Evolutionary conservation across 108 stramenopile species (phyloP), one percentile per base, ranked within the genome.

Genomic region (Fragilaria radians): DNA sequence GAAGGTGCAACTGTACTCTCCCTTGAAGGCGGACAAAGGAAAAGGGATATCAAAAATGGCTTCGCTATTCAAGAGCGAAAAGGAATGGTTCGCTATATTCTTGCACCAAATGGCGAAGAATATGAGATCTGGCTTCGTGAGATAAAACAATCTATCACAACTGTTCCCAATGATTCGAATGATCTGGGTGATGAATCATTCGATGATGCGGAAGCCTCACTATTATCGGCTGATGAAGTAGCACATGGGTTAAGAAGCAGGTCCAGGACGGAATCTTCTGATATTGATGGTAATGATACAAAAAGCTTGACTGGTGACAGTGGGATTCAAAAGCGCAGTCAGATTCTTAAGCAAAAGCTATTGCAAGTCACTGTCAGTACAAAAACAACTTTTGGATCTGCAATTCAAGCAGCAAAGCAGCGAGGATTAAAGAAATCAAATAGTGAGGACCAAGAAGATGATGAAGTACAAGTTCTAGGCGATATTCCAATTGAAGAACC

Each of bases 1-100:
- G 66, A 63, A 27, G 82, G 83, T 18, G 82, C 72, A 11, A 72
- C 32, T 29, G 42, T 89, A 47, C 74, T 67, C 24, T 66, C 74
- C 24, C 77, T 89, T 49, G 59, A 70, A 4, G 69, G 72, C 25
- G 74, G 75, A 2, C 47, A 61, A 5, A 48, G 59, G 21, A 77
- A 59, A 26, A 61, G 74, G 36, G 78, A 75, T 28, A 47, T 76
- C 5, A 81, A 77, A 50, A 56, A 68, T 28, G 76, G 71, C 5
- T 77, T 81, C 63, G 68, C 61, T 4, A 64, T 81, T 27, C 46
- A 73, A 23, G 74, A 81, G 63, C 52, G 57, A 24, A 56, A 32
- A 36, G 75, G 75, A 17, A 46, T 62, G n/a, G 48, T 49, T 4
- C 64, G 65, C 9, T 70, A 62, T 32, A 63, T 76, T 30, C 59